Evolutionary conservation across 352 stramenopile species (phyloP).

Genomic region (Thalassiosira mediterranea): DNA sequence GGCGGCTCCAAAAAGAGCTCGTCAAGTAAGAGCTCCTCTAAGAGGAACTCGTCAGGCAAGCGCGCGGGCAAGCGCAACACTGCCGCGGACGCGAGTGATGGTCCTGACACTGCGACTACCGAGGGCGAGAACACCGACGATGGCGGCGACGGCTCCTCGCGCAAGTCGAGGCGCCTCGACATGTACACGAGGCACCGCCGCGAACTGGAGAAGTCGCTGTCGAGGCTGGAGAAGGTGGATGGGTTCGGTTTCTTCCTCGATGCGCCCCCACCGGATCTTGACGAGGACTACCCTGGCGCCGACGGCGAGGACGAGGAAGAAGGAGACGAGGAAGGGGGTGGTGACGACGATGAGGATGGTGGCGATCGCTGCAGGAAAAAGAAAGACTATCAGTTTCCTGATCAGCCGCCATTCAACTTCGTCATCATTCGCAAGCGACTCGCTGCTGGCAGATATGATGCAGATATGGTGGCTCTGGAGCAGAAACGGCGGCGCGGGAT

Average conservation of each 20-base stretch:
- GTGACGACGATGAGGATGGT: slow-evolving; percentile 14
- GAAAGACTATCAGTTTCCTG: slow-evolving; percentile 43
- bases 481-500: slow-evolving; percentile 48
- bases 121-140: neutral
- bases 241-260: slow-evolving; percentile 77
- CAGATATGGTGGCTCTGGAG: slow-evolving; percentile 57
- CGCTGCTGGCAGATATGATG: slow-evolving; percentile 69
- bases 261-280: slow-evolving; percentile 59
- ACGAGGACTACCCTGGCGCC: slow-evolving; percentile 60
- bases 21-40: too few species aligned
- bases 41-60: too few species aligned
- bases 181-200: slow-evolving; percentile 69
- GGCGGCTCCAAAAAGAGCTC: too few species aligned
- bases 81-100: slow-evolving; percentile 5
- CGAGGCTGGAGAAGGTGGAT: slow-evolving; percentile 77
- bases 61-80: slow-evolving; percentile 19
- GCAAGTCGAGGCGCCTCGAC: slow-evolving; percentile 15
- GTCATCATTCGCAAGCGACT: slow-evolving; percentile 66
- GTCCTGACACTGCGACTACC: slow-evolving; percentile 9
- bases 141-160: neutral
- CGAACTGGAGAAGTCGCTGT: slow-evolving; percentile 77
- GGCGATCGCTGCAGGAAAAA: neutral
- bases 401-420: slow-evolving; percentile 72
- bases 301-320: slow-evolving; percentile 12
- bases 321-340: slow-evolving; percentile 8